Conservation (phyloP, 73 alveolate species). For the Paraurostyla sp. region DNA sequence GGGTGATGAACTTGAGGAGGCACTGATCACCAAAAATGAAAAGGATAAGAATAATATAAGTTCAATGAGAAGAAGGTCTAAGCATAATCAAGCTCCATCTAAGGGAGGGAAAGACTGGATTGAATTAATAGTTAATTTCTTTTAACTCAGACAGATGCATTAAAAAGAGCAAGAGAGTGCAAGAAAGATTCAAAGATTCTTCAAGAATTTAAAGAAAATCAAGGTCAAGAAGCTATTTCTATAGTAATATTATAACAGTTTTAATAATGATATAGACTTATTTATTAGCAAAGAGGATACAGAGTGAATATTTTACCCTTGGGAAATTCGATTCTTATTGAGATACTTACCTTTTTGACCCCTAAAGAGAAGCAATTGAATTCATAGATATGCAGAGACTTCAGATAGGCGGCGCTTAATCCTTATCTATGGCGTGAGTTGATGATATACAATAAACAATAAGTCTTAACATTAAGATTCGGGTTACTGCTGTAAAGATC, state of each 20-base stretch:
- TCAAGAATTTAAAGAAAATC: constrained; percentile 8
- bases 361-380: constrained; percentile 15
- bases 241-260: background rate
- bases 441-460: constrained; percentile 14
- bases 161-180: constrained; percentile 8
- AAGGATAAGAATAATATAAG: background rate
- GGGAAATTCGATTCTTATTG: constrained; percentile 41
- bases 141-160: constrained; percentile 1
- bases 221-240: background rate
- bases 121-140: constrained; percentile 19
- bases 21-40: background rate
- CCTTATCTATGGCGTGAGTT: constrained; percentile 69
- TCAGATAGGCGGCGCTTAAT: background rate
- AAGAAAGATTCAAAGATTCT: constrained; percentile 24
- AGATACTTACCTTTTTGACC: constrained; percentile 9
- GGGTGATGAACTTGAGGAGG: background rate
- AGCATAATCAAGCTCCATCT: background rate
- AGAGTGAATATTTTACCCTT: constrained; percentile 17
- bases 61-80: background rate
- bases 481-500: constrained; percentile 7
- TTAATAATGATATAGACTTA: background rate
- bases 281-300: constrained; percentile 64
- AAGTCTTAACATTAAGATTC: background rate
- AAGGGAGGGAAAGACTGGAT: background rate
- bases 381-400: constrained; percentile 32